A percentile compares a stretch with the other conserved stretches of the same genome.
phyloP scores from a whole-genome alignment of 495 filamentous ascomycete genomes.

The Daldinia bambusicola region DNA sequence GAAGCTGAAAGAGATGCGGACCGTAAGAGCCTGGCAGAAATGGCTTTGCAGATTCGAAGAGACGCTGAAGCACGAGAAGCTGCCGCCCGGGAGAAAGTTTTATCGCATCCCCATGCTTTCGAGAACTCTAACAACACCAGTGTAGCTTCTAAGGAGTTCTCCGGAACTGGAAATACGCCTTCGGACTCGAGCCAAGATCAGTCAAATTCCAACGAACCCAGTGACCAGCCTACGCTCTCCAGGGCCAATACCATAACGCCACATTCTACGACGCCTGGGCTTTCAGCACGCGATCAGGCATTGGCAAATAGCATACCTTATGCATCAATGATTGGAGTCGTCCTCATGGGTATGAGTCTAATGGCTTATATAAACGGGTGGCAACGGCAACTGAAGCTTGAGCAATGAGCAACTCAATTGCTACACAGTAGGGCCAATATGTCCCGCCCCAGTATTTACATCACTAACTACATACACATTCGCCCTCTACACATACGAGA shows the following conservation, averaged over 20 bases:
- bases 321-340: constrained; percentile 87
- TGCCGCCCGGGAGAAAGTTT: constrained; percentile 43
- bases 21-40: constrained; percentile 81
- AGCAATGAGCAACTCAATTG: constrained; percentile 41
- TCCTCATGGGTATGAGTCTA: constrained; percentile 85
- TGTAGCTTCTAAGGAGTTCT: constrained; percentile 35
- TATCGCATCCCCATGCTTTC: constrained; percentile 31
- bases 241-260: constrained; percentile 57
- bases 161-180: constrained; percentile 32
- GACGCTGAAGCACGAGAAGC: constrained; percentile 72
- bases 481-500: constrained; percentile 34
- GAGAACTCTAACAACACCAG: constrained; percentile 39
- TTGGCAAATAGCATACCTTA: constrained; percentile 79
- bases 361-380: constrained; percentile 96
- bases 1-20: constrained; percentile 75
- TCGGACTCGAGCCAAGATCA: constrained; percentile 38
- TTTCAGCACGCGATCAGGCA: constrained; percentile 48
- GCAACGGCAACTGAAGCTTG: constrained; percentile 61
- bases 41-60: constrained; percentile 84
- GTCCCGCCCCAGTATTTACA: constrained; percentile 22
- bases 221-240: constrained; percentile 50
- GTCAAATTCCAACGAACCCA: constrained; percentile 20
- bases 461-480: constrained; percentile 40
- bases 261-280: constrained; percentile 37
- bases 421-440: not conserved